Conservation (phyloP, 371 early-diverging fungal species). For the Apophysomyces ossiformis region DNA sequence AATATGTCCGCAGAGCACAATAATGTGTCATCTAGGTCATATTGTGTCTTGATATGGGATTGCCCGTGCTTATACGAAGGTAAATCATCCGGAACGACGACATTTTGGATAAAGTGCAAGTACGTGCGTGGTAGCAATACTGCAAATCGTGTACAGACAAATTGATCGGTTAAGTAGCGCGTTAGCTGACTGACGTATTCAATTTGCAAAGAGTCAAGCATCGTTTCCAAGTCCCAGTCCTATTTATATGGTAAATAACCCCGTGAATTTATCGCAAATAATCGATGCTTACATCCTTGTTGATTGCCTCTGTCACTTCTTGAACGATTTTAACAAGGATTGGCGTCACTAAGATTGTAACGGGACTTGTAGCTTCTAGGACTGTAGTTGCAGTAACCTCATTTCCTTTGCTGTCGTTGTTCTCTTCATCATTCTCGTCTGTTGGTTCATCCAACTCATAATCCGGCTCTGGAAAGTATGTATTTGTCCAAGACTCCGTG, state of each 20-base stretch:
- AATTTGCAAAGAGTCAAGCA: slow-evolving; percentile 74
- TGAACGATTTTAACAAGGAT: slow-evolving; percentile 75
- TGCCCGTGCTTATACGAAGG: slow-evolving; percentile 60
- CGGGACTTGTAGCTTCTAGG: slow-evolving; percentile 63
- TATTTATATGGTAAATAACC: slow-evolving; percentile 25
- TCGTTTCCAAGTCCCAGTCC: slow-evolving; percentile 72
- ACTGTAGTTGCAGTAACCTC: slow-evolving; percentile 57
- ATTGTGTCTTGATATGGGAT: slow-evolving; percentile 61
- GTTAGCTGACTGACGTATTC: slow-evolving; percentile 69
- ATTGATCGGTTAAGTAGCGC: slow-evolving; percentile 58
- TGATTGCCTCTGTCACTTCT: slow-evolving; percentile 71
- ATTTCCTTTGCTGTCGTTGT: slow-evolving; percentile 29
- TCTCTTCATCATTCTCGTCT: slow-evolving; percentile 8
- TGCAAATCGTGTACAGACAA: slow-evolving; percentile 57
- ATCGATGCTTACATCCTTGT: slow-evolving; percentile 56
- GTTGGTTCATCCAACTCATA: slow-evolving; percentile 10
- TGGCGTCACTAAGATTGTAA: slow-evolving; percentile 71
- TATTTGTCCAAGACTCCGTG: background rate
- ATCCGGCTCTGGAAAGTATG: background rate
- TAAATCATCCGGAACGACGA: slow-evolving; percentile 72
- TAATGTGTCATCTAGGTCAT: slow-evolving; percentile 66
- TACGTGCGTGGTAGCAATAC: slow-evolving; percentile 67
- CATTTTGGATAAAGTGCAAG: slow-evolving; percentile 79
- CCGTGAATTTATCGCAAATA: background rate
- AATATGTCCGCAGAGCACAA: slow-evolving; percentile 73